Base-by-base conservation (phyloP, 2,329 filamentous ascomycete species). In the Epicoccum sorghinum region DNA sequence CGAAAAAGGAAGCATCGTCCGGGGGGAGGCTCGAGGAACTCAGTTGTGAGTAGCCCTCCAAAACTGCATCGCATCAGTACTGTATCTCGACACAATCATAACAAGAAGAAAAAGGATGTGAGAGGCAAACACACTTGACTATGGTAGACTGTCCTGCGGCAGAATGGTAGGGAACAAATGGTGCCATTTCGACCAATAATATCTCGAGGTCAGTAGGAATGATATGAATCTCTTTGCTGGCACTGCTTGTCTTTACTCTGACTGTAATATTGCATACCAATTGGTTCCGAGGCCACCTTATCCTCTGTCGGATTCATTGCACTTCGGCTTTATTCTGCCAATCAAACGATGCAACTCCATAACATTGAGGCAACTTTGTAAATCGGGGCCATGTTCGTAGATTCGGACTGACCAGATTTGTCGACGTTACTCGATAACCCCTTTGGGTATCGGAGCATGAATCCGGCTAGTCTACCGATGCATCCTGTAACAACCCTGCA, bases 1-100 rank as follows among this genome's bases (percentile, higher is more conserved):
- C 48, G 48, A 22, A 52, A 52, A 52, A 52, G 48, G 18, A 52
- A 52, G 48, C 48, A 52, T 45, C 48, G 48, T 39, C 48, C 40
- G 3, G 41, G 48, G 10, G 41, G 48, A 45, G 48, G 48, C 35
- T 52, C 48, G 5, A 52, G 41, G 27, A 52, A 52, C 13, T 52
- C 41, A 22, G 48, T 52, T 40, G 48, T 52, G 48, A 52, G 48
- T 35, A 52, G 35, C 36, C 48, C 48, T 39, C 48, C 48, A 25
- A 45, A 52, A 39, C 48, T 52, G 33, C n/a, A 38, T 18, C 14
- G n/a, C 22, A 24, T 52, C 35, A 52, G 35, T 27, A 45, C 24
- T 33, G 33, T 40, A n/a, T 39, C 35, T 40, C 9, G 25, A 39
- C 14, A 10, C 18, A 52, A 40, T 4, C 23, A 24, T 45, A 24